Percentiles rank a stretch among this genome's conserved stretches.
Evolutionary conservation across 2,329 filamentous ascomycete species (phyloP).

Genomic region (Neonectria sp.): DNA sequence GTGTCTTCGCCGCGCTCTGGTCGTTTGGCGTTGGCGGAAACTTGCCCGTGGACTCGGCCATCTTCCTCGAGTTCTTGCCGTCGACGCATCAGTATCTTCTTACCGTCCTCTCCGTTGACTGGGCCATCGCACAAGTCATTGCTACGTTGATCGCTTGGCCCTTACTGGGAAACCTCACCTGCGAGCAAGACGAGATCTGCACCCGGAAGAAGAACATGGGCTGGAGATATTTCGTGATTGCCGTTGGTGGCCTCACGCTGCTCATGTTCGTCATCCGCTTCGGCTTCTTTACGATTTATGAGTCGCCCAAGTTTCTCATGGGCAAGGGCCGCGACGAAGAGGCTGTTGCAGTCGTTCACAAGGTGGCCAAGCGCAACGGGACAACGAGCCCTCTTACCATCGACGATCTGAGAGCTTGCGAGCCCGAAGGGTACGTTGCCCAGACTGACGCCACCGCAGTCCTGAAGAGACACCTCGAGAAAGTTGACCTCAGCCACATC

Average conservation of each 20-base stretch:
- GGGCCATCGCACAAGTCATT: constrained; percentile 74
- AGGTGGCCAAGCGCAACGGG: constrained; percentile 80
- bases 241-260: constrained; percentile 78
- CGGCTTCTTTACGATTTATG: constrained; percentile 78
- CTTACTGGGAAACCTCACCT: constrained; percentile 77
- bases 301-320: constrained; percentile 84
- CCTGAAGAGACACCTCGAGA: constrained; percentile 75
- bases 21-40: constrained; percentile 83
- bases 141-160: constrained; percentile 82
- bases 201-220: constrained; percentile 77
- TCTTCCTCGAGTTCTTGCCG: constrained; percentile 75
- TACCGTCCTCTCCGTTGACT: constrained; percentile 72
- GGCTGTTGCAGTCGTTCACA: constrained; percentile 78
- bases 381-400: constrained; percentile 70
- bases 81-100: constrained; percentile 72
- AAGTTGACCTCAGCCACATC: constrained; percentile 75
- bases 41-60: constrained; percentile 73
- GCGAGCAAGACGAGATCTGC: constrained; percentile 70
- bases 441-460: constrained; percentile 65
- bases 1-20: constrained; percentile 79
- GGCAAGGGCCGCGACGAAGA: constrained; percentile 80
- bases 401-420: constrained; percentile 73
- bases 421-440: constrained; percentile 66
- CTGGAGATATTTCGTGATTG: constrained; percentile 81
- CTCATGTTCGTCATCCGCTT: constrained; percentile 80